phyloP scores from a whole-genome alignment of 805 yeast genomes.

The Lipomyces sp. region DNA sequence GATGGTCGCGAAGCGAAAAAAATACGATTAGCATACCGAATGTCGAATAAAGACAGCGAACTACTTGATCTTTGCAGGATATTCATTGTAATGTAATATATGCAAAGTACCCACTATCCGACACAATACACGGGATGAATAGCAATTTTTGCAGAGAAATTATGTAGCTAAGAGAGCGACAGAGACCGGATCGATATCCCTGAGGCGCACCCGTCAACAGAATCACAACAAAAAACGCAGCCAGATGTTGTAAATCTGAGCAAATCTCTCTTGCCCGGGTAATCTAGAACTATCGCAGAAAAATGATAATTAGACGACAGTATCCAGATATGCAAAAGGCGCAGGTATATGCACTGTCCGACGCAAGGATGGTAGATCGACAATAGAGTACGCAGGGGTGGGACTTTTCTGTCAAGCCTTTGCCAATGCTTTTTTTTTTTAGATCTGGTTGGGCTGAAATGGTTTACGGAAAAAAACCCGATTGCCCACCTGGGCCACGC shows the following conservation, averaged over 20 bases:
- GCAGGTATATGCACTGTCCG: neutral
- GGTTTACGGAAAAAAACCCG: too few species aligned
- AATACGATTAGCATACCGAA: slow-evolving; percentile 41
- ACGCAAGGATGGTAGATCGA: neutral
- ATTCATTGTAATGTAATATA: slow-evolving; percentile 31
- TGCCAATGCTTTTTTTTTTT: too few species aligned
- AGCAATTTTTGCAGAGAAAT: neutral
- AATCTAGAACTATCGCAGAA: neutral
- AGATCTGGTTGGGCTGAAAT: too few species aligned
- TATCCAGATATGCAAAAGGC: neutral
- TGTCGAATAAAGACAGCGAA: slow-evolving; percentile 53
- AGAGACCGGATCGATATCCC: neutral
- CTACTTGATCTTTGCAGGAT: slow-evolving; percentile 42
- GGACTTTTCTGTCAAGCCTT: neutral
- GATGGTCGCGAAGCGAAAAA: neutral
- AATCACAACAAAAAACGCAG: neutral
- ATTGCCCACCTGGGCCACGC: too few species aligned
- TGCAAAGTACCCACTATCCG: neutral
- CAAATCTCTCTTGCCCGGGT: neutral
- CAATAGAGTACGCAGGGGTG: neutral
- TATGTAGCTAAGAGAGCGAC: neutral
- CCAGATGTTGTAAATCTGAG: neutral
- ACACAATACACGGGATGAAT: neutral
- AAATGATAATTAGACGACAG: neutral
- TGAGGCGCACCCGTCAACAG: neutral